Conservation (phyloP, 768 basidiomycete genomes). For the Pilatotrama ljubarskyi region DNA sequence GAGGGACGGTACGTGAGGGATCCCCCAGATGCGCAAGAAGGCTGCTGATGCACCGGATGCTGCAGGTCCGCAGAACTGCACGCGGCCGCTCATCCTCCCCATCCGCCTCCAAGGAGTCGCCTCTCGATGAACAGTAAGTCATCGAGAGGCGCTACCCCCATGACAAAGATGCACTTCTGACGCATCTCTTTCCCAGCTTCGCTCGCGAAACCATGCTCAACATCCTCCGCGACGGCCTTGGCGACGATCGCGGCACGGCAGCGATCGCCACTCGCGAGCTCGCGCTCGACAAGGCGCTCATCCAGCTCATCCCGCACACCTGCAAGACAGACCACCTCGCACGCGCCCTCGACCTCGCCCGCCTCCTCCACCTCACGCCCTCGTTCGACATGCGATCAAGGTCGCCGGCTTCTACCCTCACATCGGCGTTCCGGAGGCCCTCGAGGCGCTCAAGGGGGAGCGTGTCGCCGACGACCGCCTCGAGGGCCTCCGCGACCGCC, state of each 20-base stretch:
- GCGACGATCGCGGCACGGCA: slow-evolving; percentile 66
- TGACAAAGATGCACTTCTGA: too few species aligned
- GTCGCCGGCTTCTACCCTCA: slow-evolving; percentile 90
- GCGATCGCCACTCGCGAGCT: slow-evolving; percentile 72
- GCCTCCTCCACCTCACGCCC: slow-evolving; percentile 70
- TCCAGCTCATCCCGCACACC: slow-evolving; percentile 84
- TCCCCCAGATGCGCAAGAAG: not conserved
- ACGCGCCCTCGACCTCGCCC: slow-evolving; percentile 83
- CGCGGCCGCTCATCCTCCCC: slow-evolving; percentile 82
- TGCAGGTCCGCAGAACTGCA: slow-evolving; percentile 87
- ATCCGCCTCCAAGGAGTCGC: slow-evolving; percentile 65
- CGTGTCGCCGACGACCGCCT: slow-evolving; percentile 58
- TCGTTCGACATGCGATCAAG: slow-evolving; percentile 77
- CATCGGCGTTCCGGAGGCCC: slow-evolving; percentile 81
- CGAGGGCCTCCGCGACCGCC: slow-evolving; percentile 52
- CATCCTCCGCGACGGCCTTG: slow-evolving; percentile 69
- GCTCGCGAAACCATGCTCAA: slow-evolving; percentile 78
- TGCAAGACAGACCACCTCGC: slow-evolving; percentile 86
- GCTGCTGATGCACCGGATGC: not conserved
- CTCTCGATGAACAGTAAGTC: slow-evolving; percentile 76
- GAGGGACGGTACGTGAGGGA: slow-evolving; percentile 75
- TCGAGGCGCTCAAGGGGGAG: slow-evolving; percentile 62
- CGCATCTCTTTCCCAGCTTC: slow-evolving; percentile 60
- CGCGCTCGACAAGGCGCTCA: slow-evolving; percentile 83
- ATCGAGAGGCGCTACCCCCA: too few species aligned